A percentile compares a stretch with the other conserved stretches of the same genome.
Evolutionary conservation across 192 early-diverging fungal species (phyloP).

Genomic region (Phlyctochytrium bullatum): DNA sequence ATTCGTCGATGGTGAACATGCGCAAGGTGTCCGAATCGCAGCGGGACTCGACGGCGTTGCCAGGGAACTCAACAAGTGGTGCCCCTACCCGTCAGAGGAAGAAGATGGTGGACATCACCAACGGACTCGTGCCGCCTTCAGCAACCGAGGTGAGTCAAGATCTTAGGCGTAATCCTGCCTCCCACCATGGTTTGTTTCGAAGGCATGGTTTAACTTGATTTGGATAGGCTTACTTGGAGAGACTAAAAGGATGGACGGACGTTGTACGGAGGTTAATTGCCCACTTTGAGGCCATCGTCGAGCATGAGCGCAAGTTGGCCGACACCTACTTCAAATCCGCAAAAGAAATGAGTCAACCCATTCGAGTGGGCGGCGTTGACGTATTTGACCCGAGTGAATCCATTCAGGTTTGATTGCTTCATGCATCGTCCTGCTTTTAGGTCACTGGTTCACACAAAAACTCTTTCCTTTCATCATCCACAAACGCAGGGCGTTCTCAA

Average conservation of each 20-base stretch:
- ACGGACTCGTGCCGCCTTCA: not conserved
- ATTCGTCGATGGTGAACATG: too few species aligned
- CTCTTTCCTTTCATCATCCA: not conserved
- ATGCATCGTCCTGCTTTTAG: too few species aligned
- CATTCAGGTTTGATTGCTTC: slow-evolving; percentile 16
- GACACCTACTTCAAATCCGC: slow-evolving; percentile 30
- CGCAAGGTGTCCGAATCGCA: too few species aligned
- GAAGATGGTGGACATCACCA: not conserved
- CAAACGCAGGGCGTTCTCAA: slow-evolving; percentile 28
- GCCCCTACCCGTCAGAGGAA: not conserved
- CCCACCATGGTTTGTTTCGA: too few species aligned
- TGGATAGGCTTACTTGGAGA: slow-evolving; percentile 41
- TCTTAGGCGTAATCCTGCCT: not conserved
- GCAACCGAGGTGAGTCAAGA: not conserved
- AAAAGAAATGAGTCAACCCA: slow-evolving; percentile 26
- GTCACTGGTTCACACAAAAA: too few species aligned
- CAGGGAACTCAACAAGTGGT: too few species aligned
- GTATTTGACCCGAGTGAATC: slow-evolving; percentile 41
- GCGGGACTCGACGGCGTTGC: too few species aligned
- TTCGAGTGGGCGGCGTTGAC: slow-evolving; percentile 10
- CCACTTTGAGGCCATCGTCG: slow-evolving; percentile 38
- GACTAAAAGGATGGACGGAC: slow-evolving; percentile 39
- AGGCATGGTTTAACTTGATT: too few species aligned
- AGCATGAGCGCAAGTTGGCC: slow-evolving; percentile 40
- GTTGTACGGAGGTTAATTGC: slow-evolving; percentile 34